These are phyloP conservation scores for Claviceps lovelessii DNA, from an alignment of 2,329 filamentous ascomycete genomes.

Conservation along the genomic window DNA sequence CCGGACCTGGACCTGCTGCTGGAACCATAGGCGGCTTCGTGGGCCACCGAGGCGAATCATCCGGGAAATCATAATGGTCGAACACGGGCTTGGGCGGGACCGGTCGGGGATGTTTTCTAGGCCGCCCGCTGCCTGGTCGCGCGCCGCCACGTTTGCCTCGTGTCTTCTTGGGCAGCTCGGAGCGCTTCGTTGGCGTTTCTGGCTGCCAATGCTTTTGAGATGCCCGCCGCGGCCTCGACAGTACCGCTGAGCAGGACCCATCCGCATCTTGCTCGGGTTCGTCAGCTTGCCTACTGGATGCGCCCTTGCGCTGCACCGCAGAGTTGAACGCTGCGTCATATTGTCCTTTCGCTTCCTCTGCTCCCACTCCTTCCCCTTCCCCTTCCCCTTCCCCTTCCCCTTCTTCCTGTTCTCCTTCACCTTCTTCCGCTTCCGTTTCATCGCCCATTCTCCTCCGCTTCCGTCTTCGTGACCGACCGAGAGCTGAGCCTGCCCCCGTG, in stretches of 20 bases:
- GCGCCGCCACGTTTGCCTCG: conserved; percentile 24
- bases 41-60: not conserved
- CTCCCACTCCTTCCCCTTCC: conserved; percentile 19
- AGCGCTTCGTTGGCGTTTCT: conserved; percentile 7
- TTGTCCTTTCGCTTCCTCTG: too few species aligned
- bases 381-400: not conserved
- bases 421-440: conserved; percentile 12
- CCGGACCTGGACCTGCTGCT: not conserved
- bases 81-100: conserved; percentile 4
- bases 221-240: conserved; percentile 15
- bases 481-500: conserved; percentile 2
- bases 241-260: conserved; percentile 8
- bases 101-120: conserved; percentile 23
- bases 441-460: conserved; percentile 16
- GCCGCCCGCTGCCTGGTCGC: conserved; percentile 24
- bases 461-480: conserved; percentile 13
- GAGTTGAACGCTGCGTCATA: too few species aligned
- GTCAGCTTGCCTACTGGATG: conserved; percentile 9
- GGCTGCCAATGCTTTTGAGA: conserved; percentile 5
- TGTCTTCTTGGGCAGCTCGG: conserved; percentile 18
- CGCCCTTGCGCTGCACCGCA: conserved; percentile 11
- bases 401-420: conserved; percentile 9
- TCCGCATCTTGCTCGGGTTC: conserved; percentile 14
- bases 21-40: not conserved
- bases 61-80: not conserved